Conservation (phyloP, 306 rosid species). For the Mimosa pudica region DNA sequence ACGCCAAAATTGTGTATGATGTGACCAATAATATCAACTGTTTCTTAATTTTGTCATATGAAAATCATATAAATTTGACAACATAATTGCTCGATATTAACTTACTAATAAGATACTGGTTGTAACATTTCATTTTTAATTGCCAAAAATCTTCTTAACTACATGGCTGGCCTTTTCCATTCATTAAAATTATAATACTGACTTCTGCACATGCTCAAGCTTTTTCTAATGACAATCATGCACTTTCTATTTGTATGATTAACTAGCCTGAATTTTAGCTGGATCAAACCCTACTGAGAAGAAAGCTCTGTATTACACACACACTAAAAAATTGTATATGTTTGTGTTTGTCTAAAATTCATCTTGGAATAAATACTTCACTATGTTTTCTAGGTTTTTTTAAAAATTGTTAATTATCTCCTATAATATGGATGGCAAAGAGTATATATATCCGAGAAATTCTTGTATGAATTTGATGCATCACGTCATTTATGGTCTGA, state of each 20-base stretch:
- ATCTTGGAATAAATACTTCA: too few species aligned
- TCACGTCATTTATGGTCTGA: too few species aligned
- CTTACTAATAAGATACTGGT: background rate
- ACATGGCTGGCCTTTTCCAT: background rate
- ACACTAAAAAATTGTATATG: too few species aligned
- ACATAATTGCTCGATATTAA: background rate
- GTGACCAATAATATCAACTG: background rate
- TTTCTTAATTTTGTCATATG: background rate
- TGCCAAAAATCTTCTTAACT: too few species aligned
- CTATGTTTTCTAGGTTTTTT: too few species aligned
- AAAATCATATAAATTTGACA: background rate
- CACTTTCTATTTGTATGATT: background rate
- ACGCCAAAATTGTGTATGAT: background rate
- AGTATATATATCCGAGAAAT: too few species aligned
- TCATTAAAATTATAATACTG: background rate
- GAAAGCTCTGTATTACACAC: too few species aligned
- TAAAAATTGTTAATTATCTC: too few species aligned
- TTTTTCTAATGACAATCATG: background rate
- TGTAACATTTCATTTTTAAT: too few species aligned
- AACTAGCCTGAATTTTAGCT: background rate
- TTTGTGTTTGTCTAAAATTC: too few species aligned
- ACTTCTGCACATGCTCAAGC: background rate
- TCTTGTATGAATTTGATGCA: too few species aligned
- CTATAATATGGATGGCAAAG: too few species aligned
- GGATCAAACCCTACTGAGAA: background rate